Conservation (phyloP, 495 filamentous ascomycete species). For the Podospora pseudoanserina region DNA sequence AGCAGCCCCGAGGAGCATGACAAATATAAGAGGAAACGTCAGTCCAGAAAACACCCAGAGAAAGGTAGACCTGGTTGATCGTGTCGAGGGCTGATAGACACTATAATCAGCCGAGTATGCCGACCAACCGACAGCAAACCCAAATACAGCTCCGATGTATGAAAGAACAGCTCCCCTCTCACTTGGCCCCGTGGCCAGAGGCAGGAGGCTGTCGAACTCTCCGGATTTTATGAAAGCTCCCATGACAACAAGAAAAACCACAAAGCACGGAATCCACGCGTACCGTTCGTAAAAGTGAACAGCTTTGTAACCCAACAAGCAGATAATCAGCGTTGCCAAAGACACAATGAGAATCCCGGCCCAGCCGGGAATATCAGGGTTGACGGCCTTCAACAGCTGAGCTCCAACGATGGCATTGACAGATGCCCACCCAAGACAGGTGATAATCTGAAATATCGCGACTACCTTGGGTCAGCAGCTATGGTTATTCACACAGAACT, state of each 20-base stretch:
- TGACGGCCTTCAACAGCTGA: constrained; percentile 75
- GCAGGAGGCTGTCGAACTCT: constrained; percentile 64
- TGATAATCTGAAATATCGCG: constrained; percentile 70
- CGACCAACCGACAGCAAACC: constrained; percentile 79
- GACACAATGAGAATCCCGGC: constrained; percentile 78
- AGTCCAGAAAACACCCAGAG: constrained; percentile 67
- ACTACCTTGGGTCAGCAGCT: constrained; percentile 38
- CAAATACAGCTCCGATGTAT: constrained; percentile 70
- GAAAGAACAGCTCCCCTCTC: constrained; percentile 66
- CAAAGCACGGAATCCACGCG: constrained; percentile 73
- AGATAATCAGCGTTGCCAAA: constrained; percentile 64
- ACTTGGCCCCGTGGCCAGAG: constrained; percentile 52
- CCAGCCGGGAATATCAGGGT: constrained; percentile 63
- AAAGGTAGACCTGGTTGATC: constrained; percentile 59
- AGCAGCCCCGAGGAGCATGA: constrained; percentile 74
- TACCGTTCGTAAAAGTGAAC: constrained; percentile 79
- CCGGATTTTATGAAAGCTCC: constrained; percentile 72
- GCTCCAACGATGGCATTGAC: constrained; percentile 81
- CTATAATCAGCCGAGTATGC: constrained; percentile 80
- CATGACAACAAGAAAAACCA: constrained; percentile 74
- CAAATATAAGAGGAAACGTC: constrained; percentile 69
- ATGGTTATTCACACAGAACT: background rate
- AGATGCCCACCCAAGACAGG: constrained; percentile 73
- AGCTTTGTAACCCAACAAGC: constrained; percentile 73
- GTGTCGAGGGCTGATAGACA: constrained; percentile 68